Base-by-base conservation (phyloP, 1,284 basidiomycete genomes). In the Hymenochaete sp. region DNA sequence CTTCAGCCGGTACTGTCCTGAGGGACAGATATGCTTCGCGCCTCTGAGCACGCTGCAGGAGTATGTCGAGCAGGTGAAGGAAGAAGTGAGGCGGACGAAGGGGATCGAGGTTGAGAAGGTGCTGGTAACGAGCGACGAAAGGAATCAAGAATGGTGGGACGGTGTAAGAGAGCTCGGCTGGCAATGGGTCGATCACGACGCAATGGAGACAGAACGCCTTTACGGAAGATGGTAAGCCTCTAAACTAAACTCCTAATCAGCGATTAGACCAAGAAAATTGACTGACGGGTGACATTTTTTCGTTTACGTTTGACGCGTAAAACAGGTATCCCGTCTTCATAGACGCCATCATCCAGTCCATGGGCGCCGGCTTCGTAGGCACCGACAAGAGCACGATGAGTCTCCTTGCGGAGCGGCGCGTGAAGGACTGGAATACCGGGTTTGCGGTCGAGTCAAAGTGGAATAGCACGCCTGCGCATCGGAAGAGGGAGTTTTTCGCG, bases 101-200 rank as follows among this genome's bases (percentile, higher is more conserved):
- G 75, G 75, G 1, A 58, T 78, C 14, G 59, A 59, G 11, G 70
- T 76, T 11, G 61, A 72, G 8, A 67, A 75, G 53, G 77, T 86
- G 32, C 67, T 87, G 48, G 72, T 86, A 66, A 84, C 81, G 10
- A 82, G 78, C 52, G 83, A 87, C 56, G 83, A 87, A 60, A 56
- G 61, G 43, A 71, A 84, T 55, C 58, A 66, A 7, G 66, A 63
- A 10, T 86, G 82, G 80, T 85, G 83, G 79, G 64, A 68, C 25
- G 71, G 70, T 27, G 75, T 85, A 7, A 62, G 62, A 22, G 59
- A 65, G 8, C 60, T 71, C 44, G 82, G 82, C 3, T 84, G 82
- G 82, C 67, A 67, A 38, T 61, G 59, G 26, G 60, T 78, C 46
- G 73, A 85, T 59, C 82, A 84, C 57, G 65, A 67, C 8, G 59